A percentile compares a stretch with the other conserved stretches of the same genome.
Conservation (phyloP, 139 green algal species). For the Prasinococcaceae sp. region DNA sequence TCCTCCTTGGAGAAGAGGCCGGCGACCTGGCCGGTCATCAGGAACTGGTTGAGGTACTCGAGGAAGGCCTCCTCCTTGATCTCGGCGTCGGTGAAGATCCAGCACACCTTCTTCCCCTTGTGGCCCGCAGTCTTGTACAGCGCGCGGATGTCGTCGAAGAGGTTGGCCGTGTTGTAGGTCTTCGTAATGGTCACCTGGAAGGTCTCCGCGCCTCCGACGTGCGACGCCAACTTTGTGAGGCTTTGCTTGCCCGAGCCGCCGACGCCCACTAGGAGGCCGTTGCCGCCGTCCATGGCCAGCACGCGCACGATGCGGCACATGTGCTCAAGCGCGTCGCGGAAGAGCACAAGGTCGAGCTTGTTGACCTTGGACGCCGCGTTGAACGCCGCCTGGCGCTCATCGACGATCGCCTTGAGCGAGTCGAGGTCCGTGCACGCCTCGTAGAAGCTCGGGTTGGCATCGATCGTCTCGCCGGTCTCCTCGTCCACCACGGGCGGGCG, state of each 20-base stretch:
- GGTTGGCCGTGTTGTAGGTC: slow-evolving; percentile 72
- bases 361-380: slow-evolving; percentile 59
- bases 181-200: slow-evolving; percentile 67
- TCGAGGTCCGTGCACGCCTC: slow-evolving; percentile 58
- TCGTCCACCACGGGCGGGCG: slow-evolving; percentile 63
- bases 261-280: slow-evolving; percentile 81
- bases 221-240: slow-evolving; percentile 55
- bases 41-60: slow-evolving; percentile 95
- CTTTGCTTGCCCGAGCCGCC: slow-evolving; percentile 82
- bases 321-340: slow-evolving; percentile 79
- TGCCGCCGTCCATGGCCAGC: slow-evolving; percentile 68
- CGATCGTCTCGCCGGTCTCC: slow-evolving; percentile 60
- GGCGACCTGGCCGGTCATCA: slow-evolving; percentile 84
- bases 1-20: slow-evolving; percentile 87
- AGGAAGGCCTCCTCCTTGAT: slow-evolving; percentile 89
- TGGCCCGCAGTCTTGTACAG: slow-evolving; percentile 88
- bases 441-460: slow-evolving; percentile 65
- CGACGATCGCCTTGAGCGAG: slow-evolving; percentile 46
- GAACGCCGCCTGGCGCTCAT: slow-evolving; percentile 54
- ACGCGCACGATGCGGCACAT: slow-evolving; percentile 71
- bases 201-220: slow-evolving; percentile 61
- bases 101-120: slow-evolving; percentile 76
- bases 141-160: slow-evolving; percentile 89
- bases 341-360: slow-evolving; percentile 85
- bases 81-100: slow-evolving; percentile 85